Evolutionary conservation across 2,329 filamentous ascomycete genomes (phyloP).

Genomic region (Cladosporium velox): DNA sequence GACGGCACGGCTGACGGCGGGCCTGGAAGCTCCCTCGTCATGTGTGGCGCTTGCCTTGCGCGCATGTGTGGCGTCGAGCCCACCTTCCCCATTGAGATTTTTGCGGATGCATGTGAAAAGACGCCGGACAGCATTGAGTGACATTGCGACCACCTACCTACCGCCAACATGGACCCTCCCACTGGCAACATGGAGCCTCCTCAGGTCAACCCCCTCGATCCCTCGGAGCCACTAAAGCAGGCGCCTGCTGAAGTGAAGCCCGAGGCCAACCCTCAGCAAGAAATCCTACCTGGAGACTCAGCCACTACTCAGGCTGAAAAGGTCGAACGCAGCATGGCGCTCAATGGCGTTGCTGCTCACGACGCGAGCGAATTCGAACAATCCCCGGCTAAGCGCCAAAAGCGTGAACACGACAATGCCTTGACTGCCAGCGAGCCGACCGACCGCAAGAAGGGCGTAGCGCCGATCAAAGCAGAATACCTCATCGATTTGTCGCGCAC

Average conservation of each 20-base stretch:
- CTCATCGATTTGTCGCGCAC: slow-evolving; percentile 36
- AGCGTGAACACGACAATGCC: slow-evolving; percentile 37
- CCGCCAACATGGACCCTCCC: not conserved
- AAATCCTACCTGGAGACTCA: slow-evolving; percentile 40
- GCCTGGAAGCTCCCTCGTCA: slow-evolving; percentile 1
- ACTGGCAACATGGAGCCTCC: slow-evolving; percentile 7
- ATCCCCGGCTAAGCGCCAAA: slow-evolving; percentile 42
- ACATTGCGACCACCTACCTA: not conserved
- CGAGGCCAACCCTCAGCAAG: slow-evolving; percentile 37
- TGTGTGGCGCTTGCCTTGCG: not conserved
- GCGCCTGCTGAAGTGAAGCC: slow-evolving; percentile 26
- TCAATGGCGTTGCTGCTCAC: slow-evolving; percentile 21
- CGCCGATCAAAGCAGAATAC: slow-evolving; percentile 73
- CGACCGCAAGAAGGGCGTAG: slow-evolving; percentile 56
- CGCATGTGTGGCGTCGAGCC: slow-evolving; percentile 4
- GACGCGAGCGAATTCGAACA: slow-evolving; percentile 36
- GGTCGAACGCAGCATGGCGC: slow-evolving; percentile 38
- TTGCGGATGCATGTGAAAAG: not conserved
- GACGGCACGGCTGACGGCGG: not conserved
- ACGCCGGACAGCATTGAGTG: not conserved
- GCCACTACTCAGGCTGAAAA: slow-evolving; percentile 45
- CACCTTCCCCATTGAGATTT: slow-evolving; percentile 9
- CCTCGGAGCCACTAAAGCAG: slow-evolving; percentile 28
- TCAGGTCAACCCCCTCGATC: slow-evolving; percentile 30
- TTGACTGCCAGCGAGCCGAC: slow-evolving; percentile 33